These are phyloP conservation scores for Ceratobasidium sp. DNA, from an alignment of 1,284 basidiomycete species.

Conservation along the genomic window DNA sequence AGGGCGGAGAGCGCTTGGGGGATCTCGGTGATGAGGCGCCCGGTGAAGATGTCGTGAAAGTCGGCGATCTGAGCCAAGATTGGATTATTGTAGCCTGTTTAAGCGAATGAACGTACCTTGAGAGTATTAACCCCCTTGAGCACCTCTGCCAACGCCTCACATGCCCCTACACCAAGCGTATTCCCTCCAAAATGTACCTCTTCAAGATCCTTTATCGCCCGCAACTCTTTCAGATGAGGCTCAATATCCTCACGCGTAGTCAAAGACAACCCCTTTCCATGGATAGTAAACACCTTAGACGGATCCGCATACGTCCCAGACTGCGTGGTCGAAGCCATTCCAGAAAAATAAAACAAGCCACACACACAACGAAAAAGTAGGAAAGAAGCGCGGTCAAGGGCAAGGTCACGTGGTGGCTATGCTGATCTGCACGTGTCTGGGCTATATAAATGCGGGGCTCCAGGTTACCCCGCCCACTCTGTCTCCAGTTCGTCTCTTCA, in stretches of 20 bases:
- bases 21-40: conserved; percentile 95
- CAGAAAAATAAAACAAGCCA: background rate
- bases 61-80: conserved; percentile 79
- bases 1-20: conserved; percentile 90
- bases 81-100: conserved; percentile 45
- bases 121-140: conserved; percentile 78
- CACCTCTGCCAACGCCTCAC: conserved; percentile 85
- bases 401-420: conserved; percentile 40
- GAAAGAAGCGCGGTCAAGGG: conserved; percentile 43
- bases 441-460: conserved; percentile 44
- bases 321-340: conserved; percentile 45
- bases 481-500: background rate
- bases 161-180: conserved; percentile 95
- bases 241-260: conserved; percentile 83
- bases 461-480: conserved; percentile 22
- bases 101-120: conserved; percentile 67
- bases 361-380: background rate
- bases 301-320: conserved; percentile 39
- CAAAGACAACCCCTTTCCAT: conserved; percentile 86
- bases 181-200: conserved; percentile 96
- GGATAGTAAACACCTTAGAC: conserved; percentile 68
- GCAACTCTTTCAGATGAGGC: conserved; percentile 77
- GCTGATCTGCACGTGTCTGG: conserved; percentile 27
- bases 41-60: conserved; percentile 98
- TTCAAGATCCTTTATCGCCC: conserved; percentile 75